These are phyloP conservation scores for Collariella sp. DNA, from an alignment of 495 filamentous ascomycete species.

Conservation along the genomic window DNA sequence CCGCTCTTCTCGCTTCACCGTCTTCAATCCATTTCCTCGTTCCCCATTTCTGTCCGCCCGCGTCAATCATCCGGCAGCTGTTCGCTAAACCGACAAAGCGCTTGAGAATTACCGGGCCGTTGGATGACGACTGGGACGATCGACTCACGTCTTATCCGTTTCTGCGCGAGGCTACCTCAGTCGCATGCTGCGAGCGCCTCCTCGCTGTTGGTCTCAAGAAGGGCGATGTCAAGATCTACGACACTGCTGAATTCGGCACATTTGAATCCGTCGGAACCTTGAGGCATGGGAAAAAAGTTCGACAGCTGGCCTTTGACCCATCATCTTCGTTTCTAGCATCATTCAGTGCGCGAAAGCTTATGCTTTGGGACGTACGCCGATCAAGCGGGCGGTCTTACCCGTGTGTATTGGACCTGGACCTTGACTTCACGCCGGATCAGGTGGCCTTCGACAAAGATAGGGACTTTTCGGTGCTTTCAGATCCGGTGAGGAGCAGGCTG, in stretches of 20 bases:
- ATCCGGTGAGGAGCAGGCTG: no score
- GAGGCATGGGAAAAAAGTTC: conserved; percentile 1
- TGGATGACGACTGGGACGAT: conserved; percentile 9
- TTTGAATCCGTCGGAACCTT: conserved; percentile 1
- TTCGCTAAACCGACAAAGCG: conserved; percentile 5
- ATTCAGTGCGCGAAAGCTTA: conserved; percentile 3
- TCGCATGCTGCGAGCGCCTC: conserved; percentile 1
- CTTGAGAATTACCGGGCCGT: conserved; percentile 2
- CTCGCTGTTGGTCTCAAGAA: conserved; percentile 11
- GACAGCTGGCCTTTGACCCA: conserved; percentile 5
- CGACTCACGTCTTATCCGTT: conserved; percentile 7
- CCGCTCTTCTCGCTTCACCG: conserved; percentile 7
- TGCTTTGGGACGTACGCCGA: conserved; percentile 4
- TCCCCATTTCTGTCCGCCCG: conserved; percentile 7
- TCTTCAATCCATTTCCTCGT: conserved; percentile 6
- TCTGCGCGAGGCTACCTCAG: background rate
- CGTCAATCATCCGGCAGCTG: conserved; percentile 6
- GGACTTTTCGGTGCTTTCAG: no score
- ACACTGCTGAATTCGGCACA: background rate
- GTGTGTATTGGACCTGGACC: background rate
- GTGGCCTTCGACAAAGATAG: background rate
- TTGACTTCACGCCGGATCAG: conserved; percentile 3
- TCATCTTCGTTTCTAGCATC: background rate
- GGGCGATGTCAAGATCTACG: conserved; percentile 5
- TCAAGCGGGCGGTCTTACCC: background rate